Evolutionary conservation across 345 rosid species (phyloP).

Genomic region (Hypericum androsaemum): DNA sequence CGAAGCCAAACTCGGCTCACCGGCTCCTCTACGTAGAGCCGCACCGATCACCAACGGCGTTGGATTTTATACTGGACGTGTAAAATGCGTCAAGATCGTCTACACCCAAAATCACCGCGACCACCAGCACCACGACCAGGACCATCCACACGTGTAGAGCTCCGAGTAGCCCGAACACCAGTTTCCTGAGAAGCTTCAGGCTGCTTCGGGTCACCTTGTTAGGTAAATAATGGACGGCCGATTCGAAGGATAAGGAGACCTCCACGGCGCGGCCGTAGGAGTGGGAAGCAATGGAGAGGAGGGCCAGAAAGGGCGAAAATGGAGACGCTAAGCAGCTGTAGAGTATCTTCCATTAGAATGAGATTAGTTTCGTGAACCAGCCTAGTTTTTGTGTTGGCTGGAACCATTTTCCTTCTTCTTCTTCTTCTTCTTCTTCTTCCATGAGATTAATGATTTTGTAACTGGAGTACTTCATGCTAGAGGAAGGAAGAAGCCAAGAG

Average conservation of each 20-base stretch:
- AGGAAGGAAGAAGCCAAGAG: too few relatives aligned
- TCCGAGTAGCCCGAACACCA: conserved; percentile 44
- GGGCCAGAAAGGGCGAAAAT: conserved; percentile 34
- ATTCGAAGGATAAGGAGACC: conserved; percentile 20
- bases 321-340: conserved; percentile 36
- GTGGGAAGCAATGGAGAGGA: conserved; percentile 20
- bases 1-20: conserved; percentile 36
- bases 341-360: conserved; percentile 46
- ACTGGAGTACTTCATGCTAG: too few relatives aligned
- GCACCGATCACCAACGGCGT: too few relatives aligned
- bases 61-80: too few relatives aligned
- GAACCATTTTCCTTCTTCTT: too few relatives aligned
- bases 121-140: conserved; percentile 27
- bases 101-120: conserved; percentile 43
- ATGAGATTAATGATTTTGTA: too few relatives aligned
- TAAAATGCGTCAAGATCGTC: too few relatives aligned
- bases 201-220: conserved; percentile 12
- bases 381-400: conserved; percentile 12
- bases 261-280: conserved; percentile 50
- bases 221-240: conserved; percentile 25
- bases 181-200: conserved; percentile 21
- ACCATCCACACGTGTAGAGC: conserved; percentile 45
- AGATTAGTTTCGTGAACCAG: conserved; percentile 9
- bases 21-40: too few relatives aligned
- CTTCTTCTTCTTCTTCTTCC: conserved; percentile 10